A percentile compares a stretch with the other conserved stretches of the same genome.
Evolutionary conservation across 78 protist genomes (phyloP).

Genomic region (Dictyostelium capitatum): DNA sequence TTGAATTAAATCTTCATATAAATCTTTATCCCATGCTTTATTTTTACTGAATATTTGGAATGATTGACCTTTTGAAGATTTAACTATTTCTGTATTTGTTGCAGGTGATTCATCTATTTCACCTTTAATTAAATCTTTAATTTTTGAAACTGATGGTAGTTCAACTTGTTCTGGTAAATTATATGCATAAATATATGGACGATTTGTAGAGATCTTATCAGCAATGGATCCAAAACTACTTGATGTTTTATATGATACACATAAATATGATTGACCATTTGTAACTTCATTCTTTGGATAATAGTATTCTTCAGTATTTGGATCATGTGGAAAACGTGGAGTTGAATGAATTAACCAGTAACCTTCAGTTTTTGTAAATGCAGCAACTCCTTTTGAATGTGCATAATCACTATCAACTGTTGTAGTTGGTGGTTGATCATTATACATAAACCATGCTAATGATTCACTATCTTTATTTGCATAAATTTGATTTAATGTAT

Average conservation of each 20-base stretch:
- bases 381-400: constrained; percentile 84
- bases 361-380: constrained; percentile 48
- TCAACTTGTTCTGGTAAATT: constrained; percentile 16
- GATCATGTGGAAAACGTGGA: constrained; percentile 75
- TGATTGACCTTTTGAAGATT: constrained; percentile 16
- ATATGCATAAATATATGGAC: constrained; percentile 60
- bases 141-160: background rate
- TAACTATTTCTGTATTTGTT: background rate
- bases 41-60: constrained; percentile 78
- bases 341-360: constrained; percentile 84
- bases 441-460: constrained; percentile 56
- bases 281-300: constrained; percentile 73
- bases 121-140: constrained; percentile 13
- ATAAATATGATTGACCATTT: constrained; percentile 84
- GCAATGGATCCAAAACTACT: constrained; percentile 36
- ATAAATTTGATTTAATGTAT: constrained; percentile 56
- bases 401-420: constrained; percentile 43
- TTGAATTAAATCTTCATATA: constrained; percentile 78
- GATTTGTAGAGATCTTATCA: constrained; percentile 17
- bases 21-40: constrained; percentile 68
- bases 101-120: background rate
- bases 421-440: constrained; percentile 50
- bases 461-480: background rate
- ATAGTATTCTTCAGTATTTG: background rate
- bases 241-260: constrained; percentile 40